Evolutionary conservation across 2,329 filamentous ascomycete species (phyloP).

Genomic region (Pseudovirgaria hyperparasitica): DNA sequence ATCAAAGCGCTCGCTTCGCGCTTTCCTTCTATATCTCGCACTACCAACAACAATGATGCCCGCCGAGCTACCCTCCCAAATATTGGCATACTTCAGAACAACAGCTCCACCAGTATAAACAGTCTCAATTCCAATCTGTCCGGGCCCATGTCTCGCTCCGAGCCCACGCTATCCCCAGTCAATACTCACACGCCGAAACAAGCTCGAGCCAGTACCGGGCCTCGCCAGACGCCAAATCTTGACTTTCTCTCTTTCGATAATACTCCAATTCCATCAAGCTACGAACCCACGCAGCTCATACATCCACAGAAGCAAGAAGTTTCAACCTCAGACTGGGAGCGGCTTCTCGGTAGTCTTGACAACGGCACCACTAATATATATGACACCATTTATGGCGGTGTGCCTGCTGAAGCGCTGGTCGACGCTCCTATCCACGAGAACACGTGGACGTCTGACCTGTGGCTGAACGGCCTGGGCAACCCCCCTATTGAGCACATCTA

Average conservation of each 20-base stretch:
- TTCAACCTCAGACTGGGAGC: slow-evolving; percentile 67
- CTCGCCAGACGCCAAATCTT: slow-evolving; percentile 26
- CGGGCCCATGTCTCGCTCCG: slow-evolving; percentile 32
- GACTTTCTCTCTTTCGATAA: slow-evolving; percentile 35
- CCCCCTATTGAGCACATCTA: too few species aligned
- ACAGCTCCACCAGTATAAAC: slow-evolving; percentile 40
- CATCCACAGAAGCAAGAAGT: slow-evolving; percentile 35
- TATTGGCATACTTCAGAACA: slow-evolving; percentile 28
- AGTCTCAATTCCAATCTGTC: slow-evolving; percentile 35
- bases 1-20: slow-evolving; percentile 36
- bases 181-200: slow-evolving; percentile 19
- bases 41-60: slow-evolving; percentile 17
- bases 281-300: slow-evolving; percentile 10
- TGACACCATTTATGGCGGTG: slow-evolving; percentile 65
- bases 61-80: slow-evolving; percentile 30
- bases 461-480: slow-evolving; percentile 19
- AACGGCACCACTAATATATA: slow-evolving; percentile 73
- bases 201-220: slow-evolving; percentile 16
- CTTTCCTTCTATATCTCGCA: slow-evolving; percentile 22
- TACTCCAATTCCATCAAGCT: slow-evolving; percentile 20
- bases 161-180: slow-evolving; percentile 33
- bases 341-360: slow-evolving; percentile 66
- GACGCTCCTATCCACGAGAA: slow-evolving; percentile 16
- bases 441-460: slow-evolving; percentile 24
- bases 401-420: slow-evolving; percentile 29